phyloP scores from a whole-genome alignment of 31 red algal species.

The Asparagopsis taxiformis region DNA sequence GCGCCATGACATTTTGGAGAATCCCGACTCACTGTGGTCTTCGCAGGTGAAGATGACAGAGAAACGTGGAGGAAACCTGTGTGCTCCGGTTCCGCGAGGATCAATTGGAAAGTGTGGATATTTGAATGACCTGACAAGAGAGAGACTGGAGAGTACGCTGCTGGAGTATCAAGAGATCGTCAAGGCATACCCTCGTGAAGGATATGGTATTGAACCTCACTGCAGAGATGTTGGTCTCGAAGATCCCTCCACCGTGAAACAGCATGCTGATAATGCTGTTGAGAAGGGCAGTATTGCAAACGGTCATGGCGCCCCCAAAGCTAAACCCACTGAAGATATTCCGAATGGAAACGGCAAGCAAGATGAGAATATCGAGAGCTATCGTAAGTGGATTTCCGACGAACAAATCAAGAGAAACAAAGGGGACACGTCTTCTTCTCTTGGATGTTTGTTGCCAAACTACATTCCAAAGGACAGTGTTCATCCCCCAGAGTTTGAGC shows the following conservation, averaged over 20 bases:
- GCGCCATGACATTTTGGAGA: conserved; percentile 58
- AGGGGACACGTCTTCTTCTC: conserved; percentile 17
- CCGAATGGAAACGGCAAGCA: background rate
- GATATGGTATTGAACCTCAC: conserved; percentile 54
- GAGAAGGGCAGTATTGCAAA: conserved; percentile 23
- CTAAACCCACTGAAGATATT: background rate
- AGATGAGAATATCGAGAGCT: conserved; percentile 17
- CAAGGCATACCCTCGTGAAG: conserved; percentile 51
- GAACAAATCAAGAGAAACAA: conserved; percentile 28
- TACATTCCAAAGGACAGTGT: conserved; percentile 26
- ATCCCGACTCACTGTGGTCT: conserved; percentile 36
- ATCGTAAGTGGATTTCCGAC: conserved; percentile 63
- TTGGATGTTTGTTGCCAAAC: conserved; percentile 7
- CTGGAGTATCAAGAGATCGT: conserved; percentile 57
- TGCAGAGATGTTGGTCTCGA: conserved; percentile 70
- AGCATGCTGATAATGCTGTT: conserved; percentile 66
- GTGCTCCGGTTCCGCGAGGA: conserved; percentile 55
- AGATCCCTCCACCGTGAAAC: conserved; percentile 75
- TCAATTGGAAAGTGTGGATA: conserved; percentile 65
- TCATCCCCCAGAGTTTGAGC: conserved; percentile 39
- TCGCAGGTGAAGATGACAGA: conserved; percentile 72
- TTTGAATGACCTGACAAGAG: conserved; percentile 46
- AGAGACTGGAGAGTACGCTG: conserved; percentile 36
- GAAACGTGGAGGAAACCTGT: conserved; percentile 75
- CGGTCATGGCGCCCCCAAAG: background rate